Conservation (phyloP, 768 basidiomycete genomes). For the Boletus tomentosulus region DNA sequence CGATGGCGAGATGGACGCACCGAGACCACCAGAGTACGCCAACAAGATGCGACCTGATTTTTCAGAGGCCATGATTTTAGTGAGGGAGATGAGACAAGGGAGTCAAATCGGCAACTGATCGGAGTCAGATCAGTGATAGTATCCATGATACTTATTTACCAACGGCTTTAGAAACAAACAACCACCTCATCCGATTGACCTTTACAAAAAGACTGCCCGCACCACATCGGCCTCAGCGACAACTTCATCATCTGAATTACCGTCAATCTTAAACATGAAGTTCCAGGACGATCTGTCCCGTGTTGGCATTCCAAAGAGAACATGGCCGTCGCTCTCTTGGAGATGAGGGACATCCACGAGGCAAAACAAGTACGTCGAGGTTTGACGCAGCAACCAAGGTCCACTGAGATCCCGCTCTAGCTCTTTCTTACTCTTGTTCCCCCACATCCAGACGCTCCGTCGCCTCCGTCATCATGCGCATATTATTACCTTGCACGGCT, state of each 20-base stretch:
- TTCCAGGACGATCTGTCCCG: too few relatives aligned
- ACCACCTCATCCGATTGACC: background rate
- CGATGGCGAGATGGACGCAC: constrained; percentile 44
- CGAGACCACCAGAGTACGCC: constrained; percentile 97
- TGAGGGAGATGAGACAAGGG: background rate
- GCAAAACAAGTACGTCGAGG: constrained; percentile 49
- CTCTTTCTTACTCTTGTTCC: constrained; percentile 59
- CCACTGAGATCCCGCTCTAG: constrained; percentile 33
- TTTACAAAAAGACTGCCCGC: constrained; percentile 15
- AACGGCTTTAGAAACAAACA: background rate
- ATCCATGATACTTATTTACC: background rate
- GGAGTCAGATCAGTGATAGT: background rate
- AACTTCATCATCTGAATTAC: constrained; percentile 16
- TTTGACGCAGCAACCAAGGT: background rate
- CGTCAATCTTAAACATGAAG: constrained; percentile 35
- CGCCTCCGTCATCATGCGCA: constrained; percentile 65
- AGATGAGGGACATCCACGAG: too few relatives aligned
- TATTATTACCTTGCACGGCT: constrained; percentile 89
- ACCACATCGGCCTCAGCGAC: constrained; percentile 12
- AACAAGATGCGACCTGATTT: constrained; percentile 84
- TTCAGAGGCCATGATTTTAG: constrained; percentile 19
- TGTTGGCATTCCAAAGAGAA: constrained; percentile 73
- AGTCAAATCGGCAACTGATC: background rate
- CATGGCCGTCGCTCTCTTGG: constrained; percentile 73
- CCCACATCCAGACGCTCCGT: constrained; percentile 54